Evolutionary conservation across 169 alveolate genomes (phyloP), one percentile per base, ranked within the genome.

Genomic region (Plasmodium vivax): DNA sequence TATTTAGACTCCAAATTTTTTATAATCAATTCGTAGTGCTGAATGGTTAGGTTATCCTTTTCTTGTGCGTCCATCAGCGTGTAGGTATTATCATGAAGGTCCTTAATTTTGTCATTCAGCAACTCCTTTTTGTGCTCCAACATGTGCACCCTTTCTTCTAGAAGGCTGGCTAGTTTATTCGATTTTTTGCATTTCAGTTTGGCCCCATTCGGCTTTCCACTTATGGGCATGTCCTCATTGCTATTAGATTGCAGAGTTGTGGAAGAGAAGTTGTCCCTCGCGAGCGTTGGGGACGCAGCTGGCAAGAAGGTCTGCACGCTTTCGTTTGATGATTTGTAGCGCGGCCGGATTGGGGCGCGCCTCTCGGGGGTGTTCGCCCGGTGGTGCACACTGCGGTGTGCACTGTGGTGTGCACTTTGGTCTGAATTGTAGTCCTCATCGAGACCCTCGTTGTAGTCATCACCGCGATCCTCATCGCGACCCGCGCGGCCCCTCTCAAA

Each of bases 21-120:
- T 88, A 88, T 88, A 79, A 88, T 38, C 27, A 77, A 19, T 88
- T 88, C 94, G 82, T 88, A 88, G 62, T 88, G 94, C 34, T 88
- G 94, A 2, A 88, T 88, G 12, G 94, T 79, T 88, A 88, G 71
- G 32, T 88, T 79, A 71, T 88, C 94, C 82, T 51, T 88, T 58
- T 88, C 83, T 32, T 88, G 82, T 34, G 75, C 43, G 23, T 79
- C 94, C 51, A 88, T 79, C 6, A 88, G 71, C 32, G 75, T 79
- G 72, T 88, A 88, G 19, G 90, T 77, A 79, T 88, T 88, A 80
- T 88, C 94, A 79, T 88, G 83, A 38, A 88, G 51, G 36, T 88
- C 94, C 47, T 79, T 88, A 32, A 88, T 88, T 79, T 80, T 77
- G 51, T 88, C 94, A 80, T 88, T 88, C 19, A 88, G 71, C 14